phyloP scores from a whole-genome alignment of 164 flowering plant genomes.

The Chimonanthus praecox region DNA sequence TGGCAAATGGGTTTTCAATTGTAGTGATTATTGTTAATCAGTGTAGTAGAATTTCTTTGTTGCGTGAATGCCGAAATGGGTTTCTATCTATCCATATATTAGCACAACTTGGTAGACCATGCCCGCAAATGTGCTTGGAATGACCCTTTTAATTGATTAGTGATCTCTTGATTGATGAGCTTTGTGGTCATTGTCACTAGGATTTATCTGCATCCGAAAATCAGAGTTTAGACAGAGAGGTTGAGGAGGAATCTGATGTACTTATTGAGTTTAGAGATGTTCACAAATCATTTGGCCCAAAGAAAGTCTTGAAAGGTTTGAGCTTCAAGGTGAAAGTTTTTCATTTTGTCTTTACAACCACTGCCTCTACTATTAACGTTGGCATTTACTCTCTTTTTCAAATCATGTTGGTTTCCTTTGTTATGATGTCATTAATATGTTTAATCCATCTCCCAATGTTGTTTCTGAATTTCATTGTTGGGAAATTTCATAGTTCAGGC shows the following conservation, averaged over 20 bases:
- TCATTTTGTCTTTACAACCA: background rate
- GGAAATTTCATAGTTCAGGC: background rate
- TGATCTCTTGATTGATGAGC: slow-evolving; percentile 2
- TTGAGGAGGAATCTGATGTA: slow-evolving; percentile 54
- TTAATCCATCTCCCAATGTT: background rate
- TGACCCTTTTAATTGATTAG: background rate
- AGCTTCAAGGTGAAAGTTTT: slow-evolving; percentile 75
- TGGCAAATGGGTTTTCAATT: background rate
- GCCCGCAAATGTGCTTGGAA: background rate
- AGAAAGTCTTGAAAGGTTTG: slow-evolving; percentile 85
- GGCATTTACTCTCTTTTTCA: background rate
- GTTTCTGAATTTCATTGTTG: background rate
- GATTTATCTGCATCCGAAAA: slow-evolving; percentile 27
- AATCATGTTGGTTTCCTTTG: background rate
- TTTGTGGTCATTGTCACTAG: slow-evolving; percentile 21
- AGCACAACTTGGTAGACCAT: background rate
- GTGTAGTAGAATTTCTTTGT: background rate
- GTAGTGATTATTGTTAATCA: background rate
- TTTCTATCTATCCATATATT: background rate
- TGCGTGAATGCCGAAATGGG: background rate
- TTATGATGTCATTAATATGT: background rate
- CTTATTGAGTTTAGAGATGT: slow-evolving; percentile 86
- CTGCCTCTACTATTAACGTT: background rate
- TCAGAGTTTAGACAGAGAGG: slow-evolving; percentile 17
- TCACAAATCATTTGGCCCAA: slow-evolving; percentile 90